These are phyloP conservation scores for Moesziomyces antarcticus DNA, from an alignment of 1,284 basidiomycete species.

Conservation along the genomic window DNA sequence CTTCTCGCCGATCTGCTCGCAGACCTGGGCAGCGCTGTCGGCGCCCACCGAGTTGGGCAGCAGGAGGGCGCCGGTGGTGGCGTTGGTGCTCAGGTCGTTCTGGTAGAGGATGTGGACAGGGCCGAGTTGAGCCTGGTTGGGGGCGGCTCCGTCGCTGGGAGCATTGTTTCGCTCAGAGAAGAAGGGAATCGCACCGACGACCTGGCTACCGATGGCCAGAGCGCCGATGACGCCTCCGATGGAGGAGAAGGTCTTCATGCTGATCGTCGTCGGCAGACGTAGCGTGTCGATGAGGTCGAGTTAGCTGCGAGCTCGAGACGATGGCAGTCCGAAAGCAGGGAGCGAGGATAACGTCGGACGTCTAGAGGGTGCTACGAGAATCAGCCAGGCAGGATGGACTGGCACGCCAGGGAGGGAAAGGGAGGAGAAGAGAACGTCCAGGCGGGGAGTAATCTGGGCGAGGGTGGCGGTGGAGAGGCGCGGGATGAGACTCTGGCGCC, in stretches of 20 bases:
- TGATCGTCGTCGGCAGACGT: neutral
- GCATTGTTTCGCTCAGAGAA: conserved; percentile 1
- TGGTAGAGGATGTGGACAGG: conserved; percentile 52
- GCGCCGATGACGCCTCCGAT: conserved; percentile 9
- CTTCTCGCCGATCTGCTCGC: conserved; percentile 42
- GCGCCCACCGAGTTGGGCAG: conserved; percentile 27
- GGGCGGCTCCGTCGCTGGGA: neutral
- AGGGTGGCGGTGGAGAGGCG: neutral
- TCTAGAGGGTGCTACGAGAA: too few species aligned
- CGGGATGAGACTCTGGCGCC: neutral
- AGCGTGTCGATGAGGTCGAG: neutral
- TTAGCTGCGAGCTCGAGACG: neutral
- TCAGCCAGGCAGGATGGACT: neutral
- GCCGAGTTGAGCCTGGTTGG: conserved; percentile 22
- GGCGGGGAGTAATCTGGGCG: neutral
- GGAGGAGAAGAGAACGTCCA: neutral
- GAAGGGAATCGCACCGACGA: conserved; percentile 12
- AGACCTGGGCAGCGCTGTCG: conserved; percentile 31
- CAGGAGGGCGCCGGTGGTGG: conserved; percentile 49
- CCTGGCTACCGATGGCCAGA: conserved; percentile 12
- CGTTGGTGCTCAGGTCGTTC: conserved; percentile 51
- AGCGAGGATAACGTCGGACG: neutral
- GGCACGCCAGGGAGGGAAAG: neutral
- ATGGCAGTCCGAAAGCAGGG: neutral
- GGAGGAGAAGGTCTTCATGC: conserved; percentile 19